Conservation (phyloP, 2,329 filamentous ascomycete species). For the Cladosporium sp. region DNA sequence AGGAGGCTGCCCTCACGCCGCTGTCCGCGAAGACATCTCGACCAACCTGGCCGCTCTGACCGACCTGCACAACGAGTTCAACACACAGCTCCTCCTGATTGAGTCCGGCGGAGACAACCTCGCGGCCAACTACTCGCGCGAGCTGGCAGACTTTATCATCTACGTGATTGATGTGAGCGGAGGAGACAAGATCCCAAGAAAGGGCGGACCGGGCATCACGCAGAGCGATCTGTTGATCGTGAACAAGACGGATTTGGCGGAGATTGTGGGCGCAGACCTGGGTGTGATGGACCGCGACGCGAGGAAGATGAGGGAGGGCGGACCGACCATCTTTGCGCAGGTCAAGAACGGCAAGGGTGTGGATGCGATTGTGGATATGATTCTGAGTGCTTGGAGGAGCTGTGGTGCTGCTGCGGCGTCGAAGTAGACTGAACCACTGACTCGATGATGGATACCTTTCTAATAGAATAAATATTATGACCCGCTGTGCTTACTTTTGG, state of each 20-base stretch:
- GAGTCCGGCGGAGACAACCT: slow-evolving; percentile 96
- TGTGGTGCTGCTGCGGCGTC: slow-evolving; percentile 65
- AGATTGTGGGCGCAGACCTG: slow-evolving; percentile 86
- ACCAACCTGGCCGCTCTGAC: slow-evolving; percentile 92
- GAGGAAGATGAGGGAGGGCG: slow-evolving; percentile 89
- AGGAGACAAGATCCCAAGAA: slow-evolving; percentile 93
- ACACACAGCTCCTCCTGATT: slow-evolving; percentile 83
- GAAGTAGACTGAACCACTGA: neutral
- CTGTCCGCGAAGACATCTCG: slow-evolving; percentile 94
- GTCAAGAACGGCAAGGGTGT: slow-evolving; percentile 91
- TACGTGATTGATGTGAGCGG: slow-evolving; percentile 98
- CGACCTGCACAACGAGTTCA: slow-evolving; percentile 78
- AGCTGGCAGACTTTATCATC: slow-evolving; percentile 95
- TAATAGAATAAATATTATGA: neutral
- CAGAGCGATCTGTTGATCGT: slow-evolving; percentile 92
- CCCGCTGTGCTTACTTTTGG: neutral
- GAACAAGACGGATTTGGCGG: slow-evolving; percentile 95
- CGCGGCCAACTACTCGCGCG: slow-evolving; percentile 92
- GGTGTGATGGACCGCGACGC: slow-evolving; percentile 93
- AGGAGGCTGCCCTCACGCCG: slow-evolving; percentile 93
- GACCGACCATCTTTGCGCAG: slow-evolving; percentile 92
- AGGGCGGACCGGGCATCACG: slow-evolving; percentile 95
- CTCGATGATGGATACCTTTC: neutral
- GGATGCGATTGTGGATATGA: slow-evolving; percentile 82
- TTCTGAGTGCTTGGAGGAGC: slow-evolving; percentile 88